Base-by-base conservation (phyloP, 768 basidiomycete genomes). In the Lactarius sp. region DNA sequence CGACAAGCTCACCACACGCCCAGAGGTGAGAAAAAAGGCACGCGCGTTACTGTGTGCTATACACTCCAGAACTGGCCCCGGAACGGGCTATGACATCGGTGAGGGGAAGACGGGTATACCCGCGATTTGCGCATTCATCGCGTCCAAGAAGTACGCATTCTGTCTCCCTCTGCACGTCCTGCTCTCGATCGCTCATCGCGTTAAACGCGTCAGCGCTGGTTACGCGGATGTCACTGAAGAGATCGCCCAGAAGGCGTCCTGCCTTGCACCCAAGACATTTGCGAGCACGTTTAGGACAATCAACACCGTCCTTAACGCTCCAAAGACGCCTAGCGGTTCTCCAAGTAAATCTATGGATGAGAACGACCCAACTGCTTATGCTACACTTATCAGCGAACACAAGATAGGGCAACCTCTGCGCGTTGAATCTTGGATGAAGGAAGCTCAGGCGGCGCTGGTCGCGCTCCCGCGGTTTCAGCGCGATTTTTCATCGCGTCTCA, bases 61-160 rank as follows among this genome's bases (percentile, higher is more conserved):
- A 1, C 72, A 75, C 51, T 67, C 75, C 4, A 80, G 74, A 66
- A 83, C 82, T 14, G 75, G 71, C 2, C 77, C 75, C 16, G 82
- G 83, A n/a, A 80, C 82, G 8, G 83, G 83, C 6, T 76, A 75
- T 58, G 74, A 78, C 20, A 63, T 83, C 3, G 75, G 77, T 4
- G 64, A 76, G 22, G 73, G 73, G 14, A 71, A 69, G 2, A 72
- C 72, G 4, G 83, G 79, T 22, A 60, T 83, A 36, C 75, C 80
- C 18, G 81, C 83, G 6, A 78, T 82, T 36, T 83, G 81, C 65
- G 79, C 81, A 33, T 75, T 76, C 57, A 70, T 85, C 52, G 81
- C 83, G 27, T 83, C 81, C 7, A 73, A 78, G 71, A 71, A 73
- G 83, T 83, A 62, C 49, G 73, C 56, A 4, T 60, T 31, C 27